A percentile compares a stretch with the other conserved stretches of the same genome.
These are phyloP conservation scores for Phialocephala sp. DNA, from an alignment of 2,329 filamentous ascomycete species.

Conservation along the genomic window DNA sequence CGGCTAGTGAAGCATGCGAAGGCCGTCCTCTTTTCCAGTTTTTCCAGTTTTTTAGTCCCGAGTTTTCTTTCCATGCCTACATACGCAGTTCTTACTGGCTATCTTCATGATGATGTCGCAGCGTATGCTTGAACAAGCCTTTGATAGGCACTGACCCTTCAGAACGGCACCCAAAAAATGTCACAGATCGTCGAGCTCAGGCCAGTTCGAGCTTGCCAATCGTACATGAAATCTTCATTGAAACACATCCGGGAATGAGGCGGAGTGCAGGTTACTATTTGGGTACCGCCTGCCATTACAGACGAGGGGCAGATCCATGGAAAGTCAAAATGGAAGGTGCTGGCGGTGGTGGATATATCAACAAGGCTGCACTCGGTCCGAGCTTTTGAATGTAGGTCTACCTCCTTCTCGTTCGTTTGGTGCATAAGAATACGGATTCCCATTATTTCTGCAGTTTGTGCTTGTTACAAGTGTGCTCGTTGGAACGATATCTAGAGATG, in stretches of 20 bases:
- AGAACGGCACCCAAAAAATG: background rate
- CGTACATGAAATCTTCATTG: background rate
- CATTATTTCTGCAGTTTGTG: background rate
- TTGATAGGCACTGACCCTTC: background rate
- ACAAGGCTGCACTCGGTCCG: background rate
- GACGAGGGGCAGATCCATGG: slow-evolving; percentile 3
- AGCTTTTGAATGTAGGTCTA: background rate
- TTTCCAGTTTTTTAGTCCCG: background rate
- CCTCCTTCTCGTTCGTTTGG: background rate
- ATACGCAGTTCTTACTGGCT: background rate
- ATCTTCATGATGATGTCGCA: background rate
- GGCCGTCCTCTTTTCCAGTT: background rate
- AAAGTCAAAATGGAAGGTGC: background rate
- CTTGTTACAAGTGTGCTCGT: background rate
- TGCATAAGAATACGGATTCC: background rate
- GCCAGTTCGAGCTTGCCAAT: background rate
- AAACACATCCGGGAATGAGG: background rate
- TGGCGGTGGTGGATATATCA: background rate
- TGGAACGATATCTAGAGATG: background rate
- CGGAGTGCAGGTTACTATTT: slow-evolving; percentile 8
- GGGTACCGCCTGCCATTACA: slow-evolving; percentile 1
- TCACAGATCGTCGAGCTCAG: background rate
- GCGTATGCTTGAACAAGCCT: background rate
- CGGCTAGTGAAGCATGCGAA: slow-evolving; percentile 5
- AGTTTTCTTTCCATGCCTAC: background rate